phyloP scores from a whole-genome alignment of 1,284 basidiomycete genomes.

The Sutorius eximius region DNA sequence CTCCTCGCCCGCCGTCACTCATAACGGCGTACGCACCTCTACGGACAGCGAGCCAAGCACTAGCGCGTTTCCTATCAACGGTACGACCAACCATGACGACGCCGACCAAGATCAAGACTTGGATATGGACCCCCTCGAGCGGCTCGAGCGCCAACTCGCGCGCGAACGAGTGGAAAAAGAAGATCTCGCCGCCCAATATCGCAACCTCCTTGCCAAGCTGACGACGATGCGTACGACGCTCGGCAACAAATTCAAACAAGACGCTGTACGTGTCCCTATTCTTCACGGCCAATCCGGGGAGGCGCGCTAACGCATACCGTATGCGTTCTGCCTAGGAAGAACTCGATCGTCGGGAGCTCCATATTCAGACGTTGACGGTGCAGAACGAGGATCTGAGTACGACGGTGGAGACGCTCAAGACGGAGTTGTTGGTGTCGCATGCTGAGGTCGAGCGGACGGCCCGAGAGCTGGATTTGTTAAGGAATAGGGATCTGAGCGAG shows the following conservation, averaged over 20 bases:
- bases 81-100: slow-evolving; percentile 17
- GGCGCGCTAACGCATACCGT: not conserved
- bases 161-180: slow-evolving; percentile 81
- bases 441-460: slow-evolving; percentile 71
- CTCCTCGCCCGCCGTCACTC: slow-evolving; percentile 21
- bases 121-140: slow-evolving; percentile 47
- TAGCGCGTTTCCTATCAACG: slow-evolving; percentile 12
- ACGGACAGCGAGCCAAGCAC: slow-evolving; percentile 28
- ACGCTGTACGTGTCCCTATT: slow-evolving; percentile 74
- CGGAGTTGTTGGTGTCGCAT: slow-evolving; percentile 74
- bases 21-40: slow-evolving; percentile 25
- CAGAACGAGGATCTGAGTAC: slow-evolving; percentile 73
- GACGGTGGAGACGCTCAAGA: slow-evolving; percentile 74
- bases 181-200: slow-evolving; percentile 80
- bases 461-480: slow-evolving; percentile 66
- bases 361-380: slow-evolving; percentile 71
- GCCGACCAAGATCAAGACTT: slow-evolving; percentile 19
- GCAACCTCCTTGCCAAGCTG: slow-evolving; percentile 82
- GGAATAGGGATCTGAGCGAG: slow-evolving; percentile 67
- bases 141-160: slow-evolving; percentile 58
- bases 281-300: not conserved
- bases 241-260: slow-evolving; percentile 93
- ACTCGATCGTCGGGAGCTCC: slow-evolving; percentile 85
- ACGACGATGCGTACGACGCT: slow-evolving; percentile 92
- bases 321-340: slow-evolving; percentile 73